Base-by-base conservation (phyloP, 1,139 yeast genomes). In the Pichia sp. region DNA sequence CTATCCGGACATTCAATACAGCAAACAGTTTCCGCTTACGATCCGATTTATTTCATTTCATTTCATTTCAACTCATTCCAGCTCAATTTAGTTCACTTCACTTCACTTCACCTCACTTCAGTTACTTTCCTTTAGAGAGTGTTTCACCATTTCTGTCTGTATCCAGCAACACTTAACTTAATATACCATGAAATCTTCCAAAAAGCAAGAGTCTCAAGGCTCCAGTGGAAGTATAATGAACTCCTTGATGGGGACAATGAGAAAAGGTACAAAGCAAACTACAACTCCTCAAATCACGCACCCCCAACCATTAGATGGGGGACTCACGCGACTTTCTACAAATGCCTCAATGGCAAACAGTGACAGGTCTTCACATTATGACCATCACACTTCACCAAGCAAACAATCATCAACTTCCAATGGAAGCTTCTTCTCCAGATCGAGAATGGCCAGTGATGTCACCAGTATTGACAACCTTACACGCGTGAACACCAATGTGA, bases 401-500 rank as follows among this genome's bases (percentile, higher is more conserved):
- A n/a, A n/a, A n/a, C n/a, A n/a, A n/a, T n/a, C n/a, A 28, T 8
- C 30, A 26, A 26, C 11, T 20, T 26, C 18, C 40, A 19, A 30
- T 26, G 9, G 30, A 27, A 13, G 11, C 29, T 34, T 37, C 24
- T 40, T 40, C 18, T 32, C 38, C 9, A 34, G 33, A 12, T 32
- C 40, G 2, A 31, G 36, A 24, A 23, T 31, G 13, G 27, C 39
- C n/a, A 36, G 32, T 33, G 42, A 38, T 21, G 18, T 31, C n/a
- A 16, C 25, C n/a, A 22, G 17, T 12, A 22, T 27, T 22, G 40
- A 40, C n/a, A 20, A 32, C 3, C 4, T 53, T 8, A 49, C 58
- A n/a, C 39, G 54, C 27, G 39, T 49, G 30, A 41, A 48, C 14
- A 53, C 58, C 3, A 51, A 50, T 30, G 35, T 38, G 11, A 49